Conservation (phyloP, 345 rosid species). For the Heritiera fomes region DNA sequence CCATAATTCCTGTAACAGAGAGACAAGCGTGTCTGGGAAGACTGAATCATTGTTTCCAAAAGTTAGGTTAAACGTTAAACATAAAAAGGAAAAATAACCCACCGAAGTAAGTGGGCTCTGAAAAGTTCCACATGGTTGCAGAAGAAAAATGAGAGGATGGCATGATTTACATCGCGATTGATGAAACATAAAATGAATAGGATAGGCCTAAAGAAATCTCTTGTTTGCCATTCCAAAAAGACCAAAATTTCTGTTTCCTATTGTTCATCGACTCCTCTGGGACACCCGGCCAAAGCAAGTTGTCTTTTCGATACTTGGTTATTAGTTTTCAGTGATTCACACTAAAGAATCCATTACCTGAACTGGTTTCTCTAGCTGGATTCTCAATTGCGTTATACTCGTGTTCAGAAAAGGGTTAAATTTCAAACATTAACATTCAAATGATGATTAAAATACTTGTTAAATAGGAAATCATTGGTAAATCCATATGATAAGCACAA, state of each 20-base stretch:
- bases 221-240: neutral
- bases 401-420: no score
- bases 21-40: slow-evolving; percentile 25
- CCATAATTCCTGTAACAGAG: slow-evolving; percentile 8
- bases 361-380: no score
- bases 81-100: neutral
- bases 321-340: neutral
- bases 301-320: neutral
- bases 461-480: no score
- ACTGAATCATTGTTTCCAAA: slow-evolving; percentile 20
- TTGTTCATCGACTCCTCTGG: neutral
- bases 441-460: no score
- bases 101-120: slow-evolving; percentile 38
- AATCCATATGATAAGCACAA: no score
- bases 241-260: neutral
- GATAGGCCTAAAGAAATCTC: neutral
- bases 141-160: neutral
- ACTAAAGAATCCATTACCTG: neutral
- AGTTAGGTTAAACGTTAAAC: slow-evolving; percentile 17
- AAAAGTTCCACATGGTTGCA: slow-evolving; percentile 46
- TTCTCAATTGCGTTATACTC: no score
- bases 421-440: no score
- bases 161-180: slow-evolving; percentile 11
- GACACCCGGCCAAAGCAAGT: neutral
- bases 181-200: neutral